Percentiles rank a stretch among this genome's conserved stretches.
Evolutionary conservation across 495 filamentous ascomycete genomes (phyloP).

Genomic region (Talaromyces borbonicus): DNA sequence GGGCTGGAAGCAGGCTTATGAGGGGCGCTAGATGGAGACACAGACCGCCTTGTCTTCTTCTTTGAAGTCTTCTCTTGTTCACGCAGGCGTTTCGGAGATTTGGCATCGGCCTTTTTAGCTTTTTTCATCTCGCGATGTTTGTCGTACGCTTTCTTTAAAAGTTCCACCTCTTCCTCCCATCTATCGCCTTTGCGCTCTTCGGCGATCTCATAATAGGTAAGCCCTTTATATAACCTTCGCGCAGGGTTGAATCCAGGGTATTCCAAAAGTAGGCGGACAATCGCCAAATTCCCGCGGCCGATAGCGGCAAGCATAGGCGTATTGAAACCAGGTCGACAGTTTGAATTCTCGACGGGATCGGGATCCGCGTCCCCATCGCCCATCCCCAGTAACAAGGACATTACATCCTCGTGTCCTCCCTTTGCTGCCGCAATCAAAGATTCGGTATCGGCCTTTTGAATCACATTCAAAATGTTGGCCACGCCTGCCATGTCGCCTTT

Average conservation of each 20-base stretch:
- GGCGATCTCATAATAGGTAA: constrained; percentile 78
- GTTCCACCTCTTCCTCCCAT: constrained; percentile 82
- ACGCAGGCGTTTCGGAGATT: constrained; percentile 50
- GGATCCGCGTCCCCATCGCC: constrained; percentile 75
- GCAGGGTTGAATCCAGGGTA: constrained; percentile 74
- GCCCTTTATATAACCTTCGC: constrained; percentile 51
- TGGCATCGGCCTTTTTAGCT: constrained; percentile 26
- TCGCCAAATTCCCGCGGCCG: constrained; percentile 74
- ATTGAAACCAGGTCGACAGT: constrained; percentile 45
- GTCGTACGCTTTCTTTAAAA: constrained; percentile 73
- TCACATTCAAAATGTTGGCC: constrained; percentile 66
- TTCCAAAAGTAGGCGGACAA: constrained; percentile 69
- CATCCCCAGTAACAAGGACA: constrained; percentile 76
- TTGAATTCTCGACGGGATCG: constrained; percentile 39
- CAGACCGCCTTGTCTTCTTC: constrained; percentile 34
- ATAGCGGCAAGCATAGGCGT: constrained; percentile 94
- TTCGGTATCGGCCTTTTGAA: constrained; percentile 68
- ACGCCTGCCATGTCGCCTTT: constrained; percentile 77
- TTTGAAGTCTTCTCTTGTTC: constrained; percentile 46
- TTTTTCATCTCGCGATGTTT: constrained; percentile 40
- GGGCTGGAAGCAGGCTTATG: constrained; percentile 31
- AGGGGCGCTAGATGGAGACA: constrained; percentile 37
- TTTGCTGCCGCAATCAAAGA: constrained; percentile 85
- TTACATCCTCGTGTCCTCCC: constrained; percentile 78
- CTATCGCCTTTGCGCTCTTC: constrained; percentile 69